These are phyloP conservation scores for Fusarium paranaense DNA, from an alignment of 2,329 filamentous ascomycete genomes.

Conservation along the genomic window DNA sequence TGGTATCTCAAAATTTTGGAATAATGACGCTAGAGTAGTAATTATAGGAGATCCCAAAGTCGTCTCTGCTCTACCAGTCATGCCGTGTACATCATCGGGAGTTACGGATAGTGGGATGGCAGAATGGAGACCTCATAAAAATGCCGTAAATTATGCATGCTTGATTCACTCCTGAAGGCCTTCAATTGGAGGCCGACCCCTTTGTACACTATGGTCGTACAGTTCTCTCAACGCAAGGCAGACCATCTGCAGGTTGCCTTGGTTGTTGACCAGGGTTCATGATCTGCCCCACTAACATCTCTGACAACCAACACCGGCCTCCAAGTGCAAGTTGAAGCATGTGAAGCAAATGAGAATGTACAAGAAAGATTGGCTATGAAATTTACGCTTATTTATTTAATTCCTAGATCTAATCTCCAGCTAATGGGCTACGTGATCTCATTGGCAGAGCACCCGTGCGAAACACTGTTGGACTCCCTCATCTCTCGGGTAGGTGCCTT, in stretches of 20 bases:
- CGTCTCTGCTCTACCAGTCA: not conserved
- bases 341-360: not conserved
- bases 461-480: not conserved
- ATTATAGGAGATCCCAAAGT: not conserved
- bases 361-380: not conserved
- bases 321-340: too few relatives aligned
- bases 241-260: constrained; percentile 7
- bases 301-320: not conserved
- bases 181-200: not conserved
- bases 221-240: not conserved
- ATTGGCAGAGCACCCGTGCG: not conserved
- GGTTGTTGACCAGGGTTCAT: not conserved
- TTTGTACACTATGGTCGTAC: not conserved
- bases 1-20: not conserved
- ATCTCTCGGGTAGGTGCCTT: not conserved
- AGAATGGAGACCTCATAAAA: not conserved
- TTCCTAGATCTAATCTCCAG: not conserved
- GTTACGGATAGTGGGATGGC: not conserved
- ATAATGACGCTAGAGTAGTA: not conserved
- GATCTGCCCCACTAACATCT: not conserved
- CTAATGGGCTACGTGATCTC: not conserved
- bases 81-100: not conserved
- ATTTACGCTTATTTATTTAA: not conserved
- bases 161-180: not conserved
- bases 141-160: not conserved